Base-by-base conservation (phyloP, 306 rosid genomes). In the Abrus precatorius region DNA sequence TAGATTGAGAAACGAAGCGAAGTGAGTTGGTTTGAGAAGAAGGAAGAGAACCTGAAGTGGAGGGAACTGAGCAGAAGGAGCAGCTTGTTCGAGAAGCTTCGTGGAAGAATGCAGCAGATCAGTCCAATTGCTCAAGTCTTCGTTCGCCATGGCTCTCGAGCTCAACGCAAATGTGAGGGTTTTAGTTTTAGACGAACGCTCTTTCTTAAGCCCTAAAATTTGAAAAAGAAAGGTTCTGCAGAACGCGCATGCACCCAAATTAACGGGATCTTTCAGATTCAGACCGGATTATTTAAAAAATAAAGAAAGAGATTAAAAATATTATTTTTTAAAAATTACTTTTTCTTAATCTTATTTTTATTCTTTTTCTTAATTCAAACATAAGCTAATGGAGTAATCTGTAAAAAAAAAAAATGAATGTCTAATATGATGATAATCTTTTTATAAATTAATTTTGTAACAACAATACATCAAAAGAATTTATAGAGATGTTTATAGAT, bases 11-110 rank as follows among this genome's bases (percentile, higher is more conserved):
- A 52, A 72, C 29, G 4, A 8, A 20, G 7, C 5, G 38, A 52
- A 50, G 67, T 40, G 36, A 13, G 50, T 29, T 29, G 8, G 49
- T 72, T 78, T n/a, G 72, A 45, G 43, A 53, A 32, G 67, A 41
- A 13, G 50, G 55, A 48, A 27, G 32, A 30, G 33, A 20, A 93
- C 99, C 99, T 95, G 97, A 53, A 95, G 97, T 8, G 98, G 96
- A 78, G 99, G 99, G 79, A 95, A 95, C 89, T 95, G 97, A 78
- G 98, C 97, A 30, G 99, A 91, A 44, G 98, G 98, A 69, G 92
- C 97, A 9, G 97, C 98, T 92, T 95, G 99, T 68, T 95, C 96
- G 57, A 95, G 99, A 85, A 95, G 99, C 96, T 95, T 91, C 0
- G 97, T 85, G 49, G 99, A 95, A 47, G 98, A 95, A 76, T 95